phyloP scores from a whole-genome alignment of 441 rosid species.

The Mallotus repandus region DNA sequence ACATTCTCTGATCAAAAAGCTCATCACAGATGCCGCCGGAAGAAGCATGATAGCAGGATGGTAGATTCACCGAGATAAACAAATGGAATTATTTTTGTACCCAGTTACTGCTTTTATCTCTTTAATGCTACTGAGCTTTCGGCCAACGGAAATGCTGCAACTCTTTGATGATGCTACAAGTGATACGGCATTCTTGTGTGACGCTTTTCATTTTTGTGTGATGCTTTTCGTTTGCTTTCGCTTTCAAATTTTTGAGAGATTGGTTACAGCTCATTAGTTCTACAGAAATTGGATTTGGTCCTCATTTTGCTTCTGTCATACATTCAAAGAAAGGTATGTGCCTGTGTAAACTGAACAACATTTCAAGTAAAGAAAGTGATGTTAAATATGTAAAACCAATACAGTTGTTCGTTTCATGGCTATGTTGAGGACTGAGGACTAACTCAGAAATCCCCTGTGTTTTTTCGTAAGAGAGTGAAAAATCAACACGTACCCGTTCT shows the following conservation, averaged over 20 bases:
- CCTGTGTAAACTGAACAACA: neutral
- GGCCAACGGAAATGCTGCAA: too few relatives aligned
- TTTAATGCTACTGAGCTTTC: too few relatives aligned
- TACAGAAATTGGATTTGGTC: neutral
- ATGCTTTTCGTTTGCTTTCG: neutral
- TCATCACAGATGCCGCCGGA: constrained; percentile 75
- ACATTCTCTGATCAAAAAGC: constrained; percentile 66
- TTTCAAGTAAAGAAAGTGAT: neutral
- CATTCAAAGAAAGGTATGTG: neutral
- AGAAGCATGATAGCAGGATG: constrained; percentile 83
- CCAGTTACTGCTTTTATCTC: too few relatives aligned
- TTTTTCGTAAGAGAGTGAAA: too few relatives aligned
- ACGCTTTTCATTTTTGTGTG: neutral
- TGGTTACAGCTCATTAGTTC: neutral
- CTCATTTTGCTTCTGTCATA: too few relatives aligned
- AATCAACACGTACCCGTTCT: too few relatives aligned
- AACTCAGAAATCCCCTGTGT: neutral
- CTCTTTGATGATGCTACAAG: neutral
- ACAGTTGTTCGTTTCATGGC: neutral
- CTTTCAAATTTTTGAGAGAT: neutral
- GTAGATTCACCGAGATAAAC: constrained; percentile 47
- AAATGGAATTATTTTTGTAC: neutral
- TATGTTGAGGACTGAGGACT: neutral
- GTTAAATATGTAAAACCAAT: neutral
- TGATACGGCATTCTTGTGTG: neutral